phyloP scores from a whole-genome alignment of 1,284 basidiomycete species.

The Psilocybe mexicana region DNA sequence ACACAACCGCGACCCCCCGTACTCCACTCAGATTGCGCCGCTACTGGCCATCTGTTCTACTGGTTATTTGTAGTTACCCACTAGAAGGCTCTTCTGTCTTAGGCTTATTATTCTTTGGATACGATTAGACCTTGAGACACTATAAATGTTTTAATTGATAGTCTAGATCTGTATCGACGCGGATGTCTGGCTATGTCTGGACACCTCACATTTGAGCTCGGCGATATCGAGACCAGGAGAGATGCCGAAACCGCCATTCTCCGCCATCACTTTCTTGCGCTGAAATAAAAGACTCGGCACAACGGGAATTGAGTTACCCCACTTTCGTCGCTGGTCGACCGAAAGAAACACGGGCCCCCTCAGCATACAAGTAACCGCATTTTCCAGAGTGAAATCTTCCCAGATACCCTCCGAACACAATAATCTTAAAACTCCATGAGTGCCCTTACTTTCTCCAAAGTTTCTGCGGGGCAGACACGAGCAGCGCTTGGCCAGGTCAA shows the following conservation, averaged over 20 bases:
- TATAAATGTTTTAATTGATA: too few species aligned
- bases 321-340: constrained; percentile 27
- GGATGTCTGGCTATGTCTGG: neutral
- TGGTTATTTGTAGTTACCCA: too few species aligned
- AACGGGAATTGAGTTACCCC: constrained; percentile 7
- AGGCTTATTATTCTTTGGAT: too few species aligned
- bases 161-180: too few species aligned
- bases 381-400: neutral
- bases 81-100: too few species aligned
- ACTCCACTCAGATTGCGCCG: too few species aligned
- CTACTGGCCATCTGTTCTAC: too few species aligned
- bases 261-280: constrained; percentile 4
- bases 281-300: constrained; percentile 11
- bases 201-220: neutral
- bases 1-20: too few species aligned
- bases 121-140: too few species aligned
- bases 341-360: neutral
- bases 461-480: constrained; percentile 23
- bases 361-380: neutral
- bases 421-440: constrained; percentile 13
- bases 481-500: constrained; percentile 19
- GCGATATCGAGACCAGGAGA: neutral
- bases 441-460: constrained; percentile 22
- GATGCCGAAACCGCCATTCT: neutral
- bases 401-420: neutral